These are phyloP conservation scores for Trifolium repens DNA, from an alignment of 306 rosid genomes.

Conservation along the genomic window DNA sequence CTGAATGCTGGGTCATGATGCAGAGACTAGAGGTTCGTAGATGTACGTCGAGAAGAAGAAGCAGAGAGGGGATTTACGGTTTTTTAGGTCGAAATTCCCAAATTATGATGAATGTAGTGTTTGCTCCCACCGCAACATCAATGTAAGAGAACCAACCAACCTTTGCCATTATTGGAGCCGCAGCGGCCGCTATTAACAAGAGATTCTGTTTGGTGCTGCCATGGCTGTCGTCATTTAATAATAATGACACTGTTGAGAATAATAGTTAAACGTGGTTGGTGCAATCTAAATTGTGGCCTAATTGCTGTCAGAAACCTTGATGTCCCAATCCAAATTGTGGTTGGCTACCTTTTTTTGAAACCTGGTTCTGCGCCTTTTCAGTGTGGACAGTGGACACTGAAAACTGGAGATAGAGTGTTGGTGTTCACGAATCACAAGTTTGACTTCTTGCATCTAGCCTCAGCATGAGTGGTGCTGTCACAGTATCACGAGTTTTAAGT, in stretches of 20 bases:
- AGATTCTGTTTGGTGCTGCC: neutral
- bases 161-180: too few species aligned
- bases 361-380: slow-evolving; percentile 4
- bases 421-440: neutral
- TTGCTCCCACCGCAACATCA: too few species aligned
- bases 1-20: too few species aligned
- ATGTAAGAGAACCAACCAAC: too few species aligned
- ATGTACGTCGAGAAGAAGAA: too few species aligned
- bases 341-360: neutral
- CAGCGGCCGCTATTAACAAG: too few species aligned
- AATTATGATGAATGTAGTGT: too few species aligned
- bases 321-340: neutral
- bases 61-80: too few species aligned
- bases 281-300: neutral
- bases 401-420: neutral
- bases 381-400: neutral
- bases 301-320: neutral
- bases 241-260: neutral
- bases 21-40: too few species aligned
- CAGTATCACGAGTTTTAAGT: neutral
- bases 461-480: neutral
- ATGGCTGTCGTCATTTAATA: neutral
- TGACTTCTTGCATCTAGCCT: slow-evolving; percentile 1
- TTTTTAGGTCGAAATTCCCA: too few species aligned
- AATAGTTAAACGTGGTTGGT: neutral